Base-by-base conservation (phyloP, 2,329 filamentous ascomycete genomes). In the Ambrosiella beaveri region DNA sequence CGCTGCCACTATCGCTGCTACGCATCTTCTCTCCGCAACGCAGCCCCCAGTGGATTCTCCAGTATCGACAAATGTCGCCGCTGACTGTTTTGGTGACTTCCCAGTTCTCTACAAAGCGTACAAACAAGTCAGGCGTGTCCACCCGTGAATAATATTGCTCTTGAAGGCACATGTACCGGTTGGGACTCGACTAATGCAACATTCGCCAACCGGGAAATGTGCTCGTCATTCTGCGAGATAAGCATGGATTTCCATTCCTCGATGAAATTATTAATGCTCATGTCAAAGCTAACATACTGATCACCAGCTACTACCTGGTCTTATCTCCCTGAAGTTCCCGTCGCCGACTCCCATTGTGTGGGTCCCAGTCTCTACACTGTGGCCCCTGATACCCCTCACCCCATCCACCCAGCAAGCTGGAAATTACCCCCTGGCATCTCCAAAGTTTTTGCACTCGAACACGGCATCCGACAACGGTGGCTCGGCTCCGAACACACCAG, bases 241-340 rank as follows among this genome's bases (percentile, higher is more conserved):
- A 54, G 50, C 51, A 57, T 35, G 55, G 3, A 17, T 9, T 27
- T 17, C n/a, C 5, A 7, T 27, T 35, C 47, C 8, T 35, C 6
- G 12, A 7, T 51, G 12, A 35, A 2, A 35, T n/a, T 37, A n/a
- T 15, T 2, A 49, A 27, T 38, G 36, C 2, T 53, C 9, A 39
- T 47, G 15, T 12, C 8, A 11, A 35, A 0, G 7, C 36, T 17
- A 11, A 15, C 38, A 12, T 41, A 11, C 12, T 44, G 27, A 27
- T 27, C 27, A 27, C 27, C 19, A 60, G 58, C 58, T 8, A 54
- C 50, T 17, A 39, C 38, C 6, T 60, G 58, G 55, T 57, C 58
- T 2, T 60, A 60, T 57, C 58, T 57, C 7, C 58, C 54, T 5
- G 54, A 59, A 54, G 58, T 59, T 8, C 58, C 58, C 8, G 54